Evolutionary conservation across 495 filamentous ascomycete genomes (phyloP).

Genomic region (Copromyces sp.): DNA sequence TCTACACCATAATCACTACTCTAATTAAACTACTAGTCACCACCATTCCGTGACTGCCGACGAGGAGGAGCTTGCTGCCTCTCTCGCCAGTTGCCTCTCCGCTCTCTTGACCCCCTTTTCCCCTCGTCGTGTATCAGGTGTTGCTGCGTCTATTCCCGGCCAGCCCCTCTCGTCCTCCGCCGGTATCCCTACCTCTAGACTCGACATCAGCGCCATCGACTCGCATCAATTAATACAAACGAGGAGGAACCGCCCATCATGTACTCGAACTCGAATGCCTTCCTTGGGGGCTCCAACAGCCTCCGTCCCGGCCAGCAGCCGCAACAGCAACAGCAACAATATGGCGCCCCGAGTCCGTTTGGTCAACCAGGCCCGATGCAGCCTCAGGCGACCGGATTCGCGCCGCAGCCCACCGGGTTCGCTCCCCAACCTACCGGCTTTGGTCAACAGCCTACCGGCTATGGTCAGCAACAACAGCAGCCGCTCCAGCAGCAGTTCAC

Average conservation of each 20-base stretch:
- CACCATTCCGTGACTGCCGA: not conserved
- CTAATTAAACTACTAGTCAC: not conserved
- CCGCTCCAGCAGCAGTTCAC: constrained; percentile 57
- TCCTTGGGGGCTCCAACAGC: constrained; percentile 64
- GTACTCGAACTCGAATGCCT: constrained; percentile 84
- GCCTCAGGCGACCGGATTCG: constrained; percentile 31
- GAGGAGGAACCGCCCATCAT: constrained; percentile 35
- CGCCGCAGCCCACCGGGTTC: constrained; percentile 51
- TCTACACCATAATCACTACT: not conserved
- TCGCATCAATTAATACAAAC: not conserved
- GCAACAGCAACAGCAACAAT: constrained; percentile 29
- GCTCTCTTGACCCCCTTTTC: not conserved
- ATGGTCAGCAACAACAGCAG: constrained; percentile 27
- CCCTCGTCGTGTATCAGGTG: not conserved
- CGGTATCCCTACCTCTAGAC: not conserved
- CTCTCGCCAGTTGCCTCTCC: not conserved
- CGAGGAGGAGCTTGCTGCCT: not conserved
- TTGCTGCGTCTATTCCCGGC: not conserved
- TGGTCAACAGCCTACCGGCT: constrained; percentile 44
- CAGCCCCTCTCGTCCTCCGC: not conserved
- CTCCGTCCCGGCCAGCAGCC: constrained; percentile 55
- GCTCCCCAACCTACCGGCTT: constrained; percentile 51
- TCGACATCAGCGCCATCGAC: not conserved
- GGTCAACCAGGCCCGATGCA: constrained; percentile 33
- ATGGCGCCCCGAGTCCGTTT: constrained; percentile 40